Conservation (phyloP, 1,284 basidiomycete genomes). For the Agroathelia rolfsii region DNA sequence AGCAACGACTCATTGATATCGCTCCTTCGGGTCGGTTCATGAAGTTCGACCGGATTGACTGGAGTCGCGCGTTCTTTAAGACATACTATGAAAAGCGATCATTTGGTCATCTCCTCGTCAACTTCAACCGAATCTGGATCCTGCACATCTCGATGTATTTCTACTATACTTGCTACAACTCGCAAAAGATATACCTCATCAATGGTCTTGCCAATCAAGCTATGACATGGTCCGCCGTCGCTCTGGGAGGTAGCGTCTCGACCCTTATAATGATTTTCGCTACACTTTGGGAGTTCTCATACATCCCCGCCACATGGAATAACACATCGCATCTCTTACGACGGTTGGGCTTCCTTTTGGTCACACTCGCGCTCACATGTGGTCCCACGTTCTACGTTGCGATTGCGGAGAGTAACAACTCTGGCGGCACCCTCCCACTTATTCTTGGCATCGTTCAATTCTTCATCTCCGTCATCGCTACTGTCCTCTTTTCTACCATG, state of each 20-base stretch:
- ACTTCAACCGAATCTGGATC: slow-evolving; percentile 98
- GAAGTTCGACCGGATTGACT: slow-evolving; percentile 92
- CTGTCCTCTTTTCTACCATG: slow-evolving; percentile 75
- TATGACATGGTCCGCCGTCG: slow-evolving; percentile 81
- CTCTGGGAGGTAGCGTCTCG: slow-evolving; percentile 84
- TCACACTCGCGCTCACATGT: slow-evolving; percentile 77
- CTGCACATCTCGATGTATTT: slow-evolving; percentile 88
- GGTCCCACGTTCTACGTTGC: slow-evolving; percentile 90
- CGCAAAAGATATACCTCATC: slow-evolving; percentile 68
- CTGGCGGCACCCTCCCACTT: slow-evolving; percentile 63
- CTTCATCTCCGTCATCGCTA: slow-evolving; percentile 75
- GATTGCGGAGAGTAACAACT: slow-evolving; percentile 47
- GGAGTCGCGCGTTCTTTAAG: slow-evolving; percentile 93
- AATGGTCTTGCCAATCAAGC: slow-evolving; percentile 48
- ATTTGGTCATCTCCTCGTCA: slow-evolving; percentile 88
- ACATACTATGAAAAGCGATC: slow-evolving; percentile 95
- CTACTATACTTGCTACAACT: slow-evolving; percentile 93
- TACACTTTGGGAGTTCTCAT: slow-evolving; percentile 87
- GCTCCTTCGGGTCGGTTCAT: slow-evolving; percentile 86
- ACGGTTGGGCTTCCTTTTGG: slow-evolving; percentile 73
- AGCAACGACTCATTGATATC: slow-evolving; percentile 85
- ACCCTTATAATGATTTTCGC: slow-evolving; percentile 90
- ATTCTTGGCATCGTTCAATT: slow-evolving; percentile 92
- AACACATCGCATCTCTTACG: slow-evolving; percentile 90
- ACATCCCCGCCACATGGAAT: slow-evolving; percentile 96